Evolutionary conservation across 768 basidiomycete genomes (phyloP).

Genomic region (Hirschioporus abietinus): DNA sequence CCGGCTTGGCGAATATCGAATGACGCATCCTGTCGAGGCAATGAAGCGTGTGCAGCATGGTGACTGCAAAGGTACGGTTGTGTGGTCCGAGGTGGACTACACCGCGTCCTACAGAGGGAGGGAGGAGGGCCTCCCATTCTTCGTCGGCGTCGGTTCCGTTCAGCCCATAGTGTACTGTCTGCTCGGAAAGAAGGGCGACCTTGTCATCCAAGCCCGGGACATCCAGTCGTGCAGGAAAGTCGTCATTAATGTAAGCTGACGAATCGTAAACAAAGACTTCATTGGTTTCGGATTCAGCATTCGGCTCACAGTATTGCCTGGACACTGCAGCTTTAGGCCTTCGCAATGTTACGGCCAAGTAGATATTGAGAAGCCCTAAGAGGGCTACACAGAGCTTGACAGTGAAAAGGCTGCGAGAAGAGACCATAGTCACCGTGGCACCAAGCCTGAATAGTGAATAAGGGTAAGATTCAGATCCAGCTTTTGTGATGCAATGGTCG

Average conservation of each 20-base stretch:
- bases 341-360: neutral
- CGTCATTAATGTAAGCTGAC: neutral
- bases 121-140: constrained; percentile 27
- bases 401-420: neutral
- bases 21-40: constrained; percentile 25
- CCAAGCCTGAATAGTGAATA: neutral
- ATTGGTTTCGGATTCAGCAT: neutral
- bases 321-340: neutral
- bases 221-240: neutral
- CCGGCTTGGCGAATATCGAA: neutral
- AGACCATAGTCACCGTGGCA: neutral
- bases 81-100: constrained; percentile 22
- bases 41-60: constrained; percentile 31
- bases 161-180: constrained; percentile 26
- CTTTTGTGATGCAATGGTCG: neutral
- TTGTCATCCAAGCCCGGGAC: neutral
- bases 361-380: neutral
- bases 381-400: neutral
- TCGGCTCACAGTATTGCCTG: neutral
- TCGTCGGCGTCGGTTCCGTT: constrained; percentile 18
- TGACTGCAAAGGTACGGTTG: constrained; percentile 22
- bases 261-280: neutral
- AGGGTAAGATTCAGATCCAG: neutral
- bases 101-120: constrained; percentile 13
- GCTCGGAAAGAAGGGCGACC: constrained; percentile 19